Conservation (phyloP, 176 grass and related monocot genomes). For the Hyparrhenia diplandra region DNA sequence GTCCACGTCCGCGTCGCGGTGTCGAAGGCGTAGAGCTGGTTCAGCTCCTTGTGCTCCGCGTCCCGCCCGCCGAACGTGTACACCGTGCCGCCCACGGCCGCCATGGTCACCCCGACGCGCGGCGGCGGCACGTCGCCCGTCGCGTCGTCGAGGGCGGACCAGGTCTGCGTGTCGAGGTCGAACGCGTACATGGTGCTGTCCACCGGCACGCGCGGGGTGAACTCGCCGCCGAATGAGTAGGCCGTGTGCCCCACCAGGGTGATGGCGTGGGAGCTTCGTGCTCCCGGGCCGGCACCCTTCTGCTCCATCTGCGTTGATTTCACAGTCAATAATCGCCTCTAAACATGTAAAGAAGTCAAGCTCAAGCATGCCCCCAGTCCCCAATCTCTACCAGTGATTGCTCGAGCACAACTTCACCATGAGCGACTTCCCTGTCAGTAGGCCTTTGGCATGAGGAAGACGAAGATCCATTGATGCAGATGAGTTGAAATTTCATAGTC, state of each 20-base stretch:
- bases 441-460: not conserved
- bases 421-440: not conserved
- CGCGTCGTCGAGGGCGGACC: slow-evolving; percentile 49
- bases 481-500: not conserved
- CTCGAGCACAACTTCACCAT: not conserved
- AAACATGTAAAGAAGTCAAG: not conserved
- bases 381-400: no score
- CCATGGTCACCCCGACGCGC: slow-evolving; percentile 82
- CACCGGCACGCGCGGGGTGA: slow-evolving; percentile 73
- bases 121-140: slow-evolving; percentile 66
- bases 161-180: slow-evolving; percentile 54
- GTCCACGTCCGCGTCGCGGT: slow-evolving; percentile 46
- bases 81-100: slow-evolving; percentile 47
- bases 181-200: slow-evolving; percentile 85
- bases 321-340: not conserved
- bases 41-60: slow-evolving; percentile 70
- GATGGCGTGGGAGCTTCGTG: slow-evolving; percentile 82
- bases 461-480: not conserved
- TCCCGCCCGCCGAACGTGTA: slow-evolving; percentile 75
- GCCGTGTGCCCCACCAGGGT: slow-evolving; percentile 54
- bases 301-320: slow-evolving; percentile 38
- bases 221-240: slow-evolving; percentile 89
- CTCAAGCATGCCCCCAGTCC: not conserved
- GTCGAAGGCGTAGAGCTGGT: slow-evolving; percentile 80
- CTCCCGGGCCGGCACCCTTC: slow-evolving; percentile 62